Evolutionary conservation across 169 alveolate genomes (phyloP).

Genomic region (Amoebophrya sp.): DNA sequence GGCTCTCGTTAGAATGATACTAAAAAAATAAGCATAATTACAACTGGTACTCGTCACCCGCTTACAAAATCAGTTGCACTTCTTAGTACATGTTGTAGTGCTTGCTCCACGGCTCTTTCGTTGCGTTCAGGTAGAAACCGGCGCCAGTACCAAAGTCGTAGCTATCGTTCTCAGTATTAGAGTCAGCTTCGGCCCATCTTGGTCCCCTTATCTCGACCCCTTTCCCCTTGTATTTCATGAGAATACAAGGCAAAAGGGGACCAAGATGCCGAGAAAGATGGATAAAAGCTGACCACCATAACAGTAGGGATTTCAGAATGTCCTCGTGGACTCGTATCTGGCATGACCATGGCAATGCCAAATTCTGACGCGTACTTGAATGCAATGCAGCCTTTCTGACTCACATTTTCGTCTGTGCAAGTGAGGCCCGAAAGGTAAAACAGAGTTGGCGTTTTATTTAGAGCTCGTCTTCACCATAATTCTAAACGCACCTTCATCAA

Average conservation of each 20-base stretch:
- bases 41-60: background rate
- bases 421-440: slow-evolving; percentile 67
- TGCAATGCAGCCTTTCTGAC: slow-evolving; percentile 24
- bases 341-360: slow-evolving; percentile 59
- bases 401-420: slow-evolving; percentile 64
- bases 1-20: background rate
- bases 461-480: no score
- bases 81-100: slow-evolving; percentile 57
- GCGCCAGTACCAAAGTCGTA: slow-evolving; percentile 62
- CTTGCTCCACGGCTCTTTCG: slow-evolving; percentile 57
- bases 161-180: slow-evolving; percentile 24
- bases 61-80: background rate
- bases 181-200: no score
- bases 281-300: background rate
- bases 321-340: slow-evolving; percentile 55
- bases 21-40: background rate
- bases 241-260: no score
- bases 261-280: no score
- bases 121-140: slow-evolving; percentile 63
- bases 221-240: no score
- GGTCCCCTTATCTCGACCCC: no score
- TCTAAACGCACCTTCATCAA: no score
- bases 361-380: slow-evolving; percentile 48
- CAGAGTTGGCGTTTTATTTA: slow-evolving; percentile 55
- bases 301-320: background rate